Base-by-base conservation (phyloP, 2,329 filamentous ascomycete species). In the Paecilomyces dactylethromorphus region DNA sequence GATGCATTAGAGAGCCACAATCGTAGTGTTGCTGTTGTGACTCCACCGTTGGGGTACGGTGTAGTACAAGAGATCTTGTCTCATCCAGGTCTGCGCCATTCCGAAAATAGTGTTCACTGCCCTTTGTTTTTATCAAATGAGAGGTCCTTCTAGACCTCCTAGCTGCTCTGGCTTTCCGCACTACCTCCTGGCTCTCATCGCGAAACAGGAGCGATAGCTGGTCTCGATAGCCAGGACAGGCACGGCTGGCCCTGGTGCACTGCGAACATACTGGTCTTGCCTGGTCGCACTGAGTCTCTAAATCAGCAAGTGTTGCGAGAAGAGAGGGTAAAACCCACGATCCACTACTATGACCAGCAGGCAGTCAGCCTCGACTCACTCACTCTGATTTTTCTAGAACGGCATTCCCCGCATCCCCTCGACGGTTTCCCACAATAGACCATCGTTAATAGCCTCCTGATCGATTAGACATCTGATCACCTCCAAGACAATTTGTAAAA, bases 171-270 rank as follows among this genome's bases (percentile, higher is more conserved):
- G 80, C 81, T 67, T 84, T 87, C 62, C 79, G 79, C 26, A 84
- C 82, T 53, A 87, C 84, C 65, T 86, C 83, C 64, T 77, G 82
- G 65, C 82, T 87, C 72, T 88, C 84, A 73, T 88, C 84, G 39
- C 85, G 83, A 68, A 88, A 88, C 80, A 87, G 83, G 59, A 87
- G 75, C 32, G 84, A 84, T 33, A 87, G 73, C 69, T 86, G 83
- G 62, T 87, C 84, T 63, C 85, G 79, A 65, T 88, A 87, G 6
- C 85, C 85, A 21, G 84, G 83, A 64, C 85, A 88, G 65, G 76
- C 79, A 70, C 84, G 84, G 66, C 80, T 79, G 53, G 84, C 80
- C 49, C 84, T 82, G 52, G 81, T 74, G 67, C 85, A 87, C 76
- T 87, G 85, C 24, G 83, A 83, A 66, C 85, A 88, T 65, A 83